These are phyloP conservation scores for Heteromeles arbutifolia DNA, from an alignment of 306 rosid genomes.

Conservation along the genomic window DNA sequence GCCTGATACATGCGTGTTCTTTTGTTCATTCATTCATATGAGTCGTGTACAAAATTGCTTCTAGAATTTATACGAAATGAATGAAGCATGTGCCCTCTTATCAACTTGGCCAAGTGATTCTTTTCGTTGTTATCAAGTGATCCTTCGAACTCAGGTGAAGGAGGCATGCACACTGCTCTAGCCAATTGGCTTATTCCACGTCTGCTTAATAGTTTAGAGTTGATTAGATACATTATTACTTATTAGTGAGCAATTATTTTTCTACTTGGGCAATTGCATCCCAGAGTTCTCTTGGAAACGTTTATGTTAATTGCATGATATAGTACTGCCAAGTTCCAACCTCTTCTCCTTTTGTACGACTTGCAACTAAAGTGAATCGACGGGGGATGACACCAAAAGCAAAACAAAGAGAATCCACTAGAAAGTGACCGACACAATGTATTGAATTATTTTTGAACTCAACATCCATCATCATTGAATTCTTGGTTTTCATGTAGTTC, in stretches of 20 bases:
- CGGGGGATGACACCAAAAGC: neutral
- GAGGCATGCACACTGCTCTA: neutral
- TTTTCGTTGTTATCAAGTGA: neutral
- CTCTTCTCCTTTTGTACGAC: neutral
- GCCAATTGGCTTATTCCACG: neutral
- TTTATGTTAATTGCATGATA: neutral
- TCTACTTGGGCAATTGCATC: neutral
- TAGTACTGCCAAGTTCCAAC: neutral
- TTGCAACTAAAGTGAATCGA: neutral
- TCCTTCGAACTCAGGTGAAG: neutral
- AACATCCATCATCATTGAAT: neutral
- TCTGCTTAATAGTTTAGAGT: neutral
- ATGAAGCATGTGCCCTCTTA: slow-evolving; percentile 1
- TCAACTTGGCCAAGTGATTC: neutral
- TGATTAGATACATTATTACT: slow-evolving; percentile 3
- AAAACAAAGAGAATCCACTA: neutral
- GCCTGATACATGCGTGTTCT: neutral
- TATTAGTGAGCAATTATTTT: neutral
- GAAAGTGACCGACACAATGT: neutral
- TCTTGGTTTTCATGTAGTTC: neutral
- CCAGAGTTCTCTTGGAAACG: neutral
- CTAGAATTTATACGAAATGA: neutral
- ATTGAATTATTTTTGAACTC: neutral
- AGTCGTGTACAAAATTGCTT: neutral
- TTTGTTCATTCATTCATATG: slow-evolving; percentile 4